Base-by-base conservation (phyloP, 1,284 basidiomycete genomes). In the Amylostereum areolatum region DNA sequence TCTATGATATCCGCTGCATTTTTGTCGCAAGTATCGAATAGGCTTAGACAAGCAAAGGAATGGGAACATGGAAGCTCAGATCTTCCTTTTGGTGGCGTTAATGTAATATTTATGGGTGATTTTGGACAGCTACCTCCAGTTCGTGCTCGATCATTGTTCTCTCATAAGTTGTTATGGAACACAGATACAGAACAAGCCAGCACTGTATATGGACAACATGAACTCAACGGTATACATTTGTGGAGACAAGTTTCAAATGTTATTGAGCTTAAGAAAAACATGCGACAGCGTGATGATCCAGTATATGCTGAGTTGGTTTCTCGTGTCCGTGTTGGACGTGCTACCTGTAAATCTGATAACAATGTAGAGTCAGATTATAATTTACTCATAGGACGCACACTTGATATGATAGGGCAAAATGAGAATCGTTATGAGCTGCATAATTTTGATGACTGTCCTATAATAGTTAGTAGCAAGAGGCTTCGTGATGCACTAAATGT, bases 121-220 rank as follows among this genome's bases (percentile, higher is more conserved):
- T 54, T 54, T 36, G 52, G 52, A 1, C 52, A 54, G 44, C 31
- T 54, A 12, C 28, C 18, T 5, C 52, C 52, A 0, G 52, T 54
- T 1, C n/a, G 24, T 2, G 49, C n/a, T 2, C 1, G 11, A 6
- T 5, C 43, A 0, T 29, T 54, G 2, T 54, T 37, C 30, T 24
- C 1, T 30, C 39, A 41, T 41, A 8, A 7, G 6, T 25, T 41
- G 6, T 11, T 41, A 11, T 41, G 12, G 6, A 41, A 24, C 8
- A 41, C 27, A 8, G 39, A 24, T 24, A 25, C 18, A 7, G 27
- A 41, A 11, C 39, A 41, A 24, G 39, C 12, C 18, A 11, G 27
- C 12, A n/a, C 39, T 7, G 7, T 41, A 7, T 8, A 25, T 7
- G 46, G 46, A 9, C 36, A 41, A 29, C 18, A n/a, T 9, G 46